Percentiles rank a stretch among this genome's conserved stretches.
Conservation (phyloP, 2,329 filamentous ascomycete genomes). For the Alternaria triticimaculans region DNA sequence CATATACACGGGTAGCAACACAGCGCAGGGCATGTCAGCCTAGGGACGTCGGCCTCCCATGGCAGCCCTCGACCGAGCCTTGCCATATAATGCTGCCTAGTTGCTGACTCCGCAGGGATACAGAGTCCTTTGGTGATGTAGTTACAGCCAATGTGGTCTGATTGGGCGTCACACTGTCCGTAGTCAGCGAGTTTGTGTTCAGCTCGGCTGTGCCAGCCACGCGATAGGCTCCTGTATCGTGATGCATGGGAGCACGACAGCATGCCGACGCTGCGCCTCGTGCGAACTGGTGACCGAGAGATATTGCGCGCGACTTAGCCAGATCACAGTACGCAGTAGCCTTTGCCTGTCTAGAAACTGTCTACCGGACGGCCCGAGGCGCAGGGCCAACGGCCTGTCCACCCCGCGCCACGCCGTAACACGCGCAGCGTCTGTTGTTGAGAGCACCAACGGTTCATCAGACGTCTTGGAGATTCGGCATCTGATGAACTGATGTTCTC, state of each 20-base stretch:
- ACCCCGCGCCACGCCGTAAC: not conserved
- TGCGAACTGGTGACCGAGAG: not conserved
- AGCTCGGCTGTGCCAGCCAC: slow-evolving; percentile 12
- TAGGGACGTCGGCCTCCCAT: not conserved
- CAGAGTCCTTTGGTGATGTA: not conserved
- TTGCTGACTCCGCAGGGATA: slow-evolving; percentile 7
- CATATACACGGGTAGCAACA: not conserved
- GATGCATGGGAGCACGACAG: not conserved
- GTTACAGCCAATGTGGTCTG: not conserved
- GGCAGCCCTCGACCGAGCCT: not conserved
- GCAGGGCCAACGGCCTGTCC: not conserved
- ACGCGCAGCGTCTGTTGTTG: not conserved
- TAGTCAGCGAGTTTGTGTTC: slow-evolving; percentile 1
- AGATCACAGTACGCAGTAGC: not conserved
- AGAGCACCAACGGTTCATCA: not conserved
- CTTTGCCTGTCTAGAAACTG: not conserved
- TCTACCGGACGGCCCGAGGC: not conserved
- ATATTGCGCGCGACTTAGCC: not conserved
- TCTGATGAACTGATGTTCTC: not conserved
- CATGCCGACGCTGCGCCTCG: not conserved
- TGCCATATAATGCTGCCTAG: slow-evolving; percentile 1
- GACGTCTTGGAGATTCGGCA: not conserved
- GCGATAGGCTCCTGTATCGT: not conserved
- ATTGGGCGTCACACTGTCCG: not conserved
- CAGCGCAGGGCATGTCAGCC: not conserved